These are phyloP conservation scores for Oryza coarctata DNA, from an alignment of 176 grass and related monocot species.

Conservation along the genomic window DNA sequence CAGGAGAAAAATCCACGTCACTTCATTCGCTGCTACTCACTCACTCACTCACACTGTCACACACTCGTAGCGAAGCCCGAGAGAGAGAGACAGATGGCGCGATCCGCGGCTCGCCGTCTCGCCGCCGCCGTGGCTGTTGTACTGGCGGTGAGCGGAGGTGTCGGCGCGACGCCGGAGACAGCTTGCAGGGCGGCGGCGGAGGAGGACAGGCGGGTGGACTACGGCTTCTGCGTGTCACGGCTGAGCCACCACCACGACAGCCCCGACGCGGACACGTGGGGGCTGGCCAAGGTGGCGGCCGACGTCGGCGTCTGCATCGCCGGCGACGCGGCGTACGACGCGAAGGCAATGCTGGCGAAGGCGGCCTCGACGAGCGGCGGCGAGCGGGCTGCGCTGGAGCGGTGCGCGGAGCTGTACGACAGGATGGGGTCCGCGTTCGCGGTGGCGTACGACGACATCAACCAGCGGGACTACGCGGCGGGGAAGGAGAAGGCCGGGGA, in stretches of 20 bases:
- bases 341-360: not conserved
- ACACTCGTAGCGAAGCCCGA: not conserved
- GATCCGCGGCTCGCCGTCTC: not conserved
- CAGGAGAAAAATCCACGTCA: not conserved
- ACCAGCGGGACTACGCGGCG: conserved; percentile 7
- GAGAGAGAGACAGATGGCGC: not conserved
- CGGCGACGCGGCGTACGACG: conserved; percentile 6
- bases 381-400: not conserved
- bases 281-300: conserved; percentile 42
- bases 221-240: conserved; percentile 24
- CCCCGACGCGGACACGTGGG: conserved; percentile 39
- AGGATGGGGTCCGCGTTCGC: conserved; percentile 9
- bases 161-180: not conserved
- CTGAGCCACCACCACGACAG: conserved; percentile 36
- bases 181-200: conserved; percentile 22
- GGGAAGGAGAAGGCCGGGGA: conserved; percentile 1
- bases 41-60: too few species aligned
- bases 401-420: conserved; percentile 18
- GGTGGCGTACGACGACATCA: conserved; percentile 25
- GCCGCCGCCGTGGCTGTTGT: not conserved
- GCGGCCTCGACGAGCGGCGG: not conserved
- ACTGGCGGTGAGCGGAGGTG: not conserved
- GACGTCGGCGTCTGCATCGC: conserved; percentile 24
- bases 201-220: conserved; percentile 20
- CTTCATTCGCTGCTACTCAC: not conserved